phyloP scores from a whole-genome alignment of 768 basidiomycete species.

The Mycena vitilis region DNA sequence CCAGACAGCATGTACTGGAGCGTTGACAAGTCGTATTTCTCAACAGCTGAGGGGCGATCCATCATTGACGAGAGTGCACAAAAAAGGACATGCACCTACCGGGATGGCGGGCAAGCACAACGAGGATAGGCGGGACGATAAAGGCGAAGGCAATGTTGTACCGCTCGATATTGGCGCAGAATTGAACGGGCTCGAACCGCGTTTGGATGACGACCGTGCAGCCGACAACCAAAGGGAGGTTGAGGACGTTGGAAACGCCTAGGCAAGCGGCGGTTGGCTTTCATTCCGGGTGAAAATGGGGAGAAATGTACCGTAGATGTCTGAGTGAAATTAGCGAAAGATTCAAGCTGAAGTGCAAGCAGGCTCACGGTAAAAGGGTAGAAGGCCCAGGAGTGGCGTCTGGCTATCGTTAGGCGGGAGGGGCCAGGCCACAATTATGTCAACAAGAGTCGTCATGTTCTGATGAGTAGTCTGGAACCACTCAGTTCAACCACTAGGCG shows the following conservation, averaged over 20 bases:
- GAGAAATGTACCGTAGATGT: slow-evolving; percentile 37
- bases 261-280: not conserved
- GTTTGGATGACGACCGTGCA: slow-evolving; percentile 27
- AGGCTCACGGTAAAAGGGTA: slow-evolving; percentile 48
- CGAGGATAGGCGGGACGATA: slow-evolving; percentile 70
- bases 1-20: slow-evolving; percentile 39
- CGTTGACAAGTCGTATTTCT: slow-evolving; percentile 59
- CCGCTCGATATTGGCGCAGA: slow-evolving; percentile 59
- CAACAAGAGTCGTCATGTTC: slow-evolving; percentile 63
- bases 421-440: slow-evolving; percentile 54
- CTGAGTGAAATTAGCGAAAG: slow-evolving; percentile 29
- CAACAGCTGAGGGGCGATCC: slow-evolving; percentile 45
- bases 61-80: not conserved
- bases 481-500: not conserved
- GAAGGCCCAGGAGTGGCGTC: slow-evolving; percentile 60
- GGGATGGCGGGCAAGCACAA: slow-evolving; percentile 53
- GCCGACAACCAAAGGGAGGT: not conserved
- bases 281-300: not conserved
- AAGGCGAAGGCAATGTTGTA: slow-evolving; percentile 56
- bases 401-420: slow-evolving; percentile 40
- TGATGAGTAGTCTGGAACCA: slow-evolving; percentile 57
- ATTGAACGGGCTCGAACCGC: slow-evolving; percentile 63
- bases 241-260: not conserved
- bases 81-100: not conserved
- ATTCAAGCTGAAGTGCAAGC: no score